Evolutionary conservation across 768 basidiomycete species (phyloP).

Genomic region (Boletellus ananiceps): DNA sequence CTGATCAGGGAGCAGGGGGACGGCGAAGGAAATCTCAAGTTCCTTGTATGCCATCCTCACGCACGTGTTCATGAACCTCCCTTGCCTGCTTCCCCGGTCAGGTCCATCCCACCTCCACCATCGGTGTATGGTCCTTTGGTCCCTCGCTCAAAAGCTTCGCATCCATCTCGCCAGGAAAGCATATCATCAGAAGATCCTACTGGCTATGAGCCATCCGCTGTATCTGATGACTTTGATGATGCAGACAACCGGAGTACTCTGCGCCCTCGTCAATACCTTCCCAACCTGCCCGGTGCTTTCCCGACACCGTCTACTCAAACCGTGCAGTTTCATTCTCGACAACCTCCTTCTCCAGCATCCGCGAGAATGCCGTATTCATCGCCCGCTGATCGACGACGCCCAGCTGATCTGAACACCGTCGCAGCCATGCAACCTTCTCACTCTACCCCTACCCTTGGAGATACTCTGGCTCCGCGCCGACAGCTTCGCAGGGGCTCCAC

Average conservation of each 20-base stretch:
- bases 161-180: conserved; percentile 63
- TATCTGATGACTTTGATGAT: conserved; percentile 56
- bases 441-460: conserved; percentile 29
- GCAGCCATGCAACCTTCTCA: conserved; percentile 24
- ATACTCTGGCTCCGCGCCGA: conserved; percentile 27
- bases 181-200: conserved; percentile 61
- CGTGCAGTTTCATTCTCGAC: conserved; percentile 36
- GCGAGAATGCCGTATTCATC: conserved; percentile 22
- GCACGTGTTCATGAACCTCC: conserved; percentile 54
- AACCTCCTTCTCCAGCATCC: conserved; percentile 36
- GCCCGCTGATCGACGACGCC: conserved; percentile 24
- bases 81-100: conserved; percentile 37
- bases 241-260: conserved; percentile 46
- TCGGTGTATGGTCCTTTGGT: conserved; percentile 46
- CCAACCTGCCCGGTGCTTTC: conserved; percentile 29
- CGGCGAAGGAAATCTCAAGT: conserved; percentile 74
- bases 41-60: conserved; percentile 68
- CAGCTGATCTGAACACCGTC: conserved; percentile 17
- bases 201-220: conserved; percentile 62
- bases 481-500: conserved; percentile 25
- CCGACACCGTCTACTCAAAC: conserved; percentile 35
- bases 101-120: conserved; percentile 48
- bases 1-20: conserved; percentile 74
- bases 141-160: conserved; percentile 41
- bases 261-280: conserved; percentile 35